These are phyloP conservation scores for Apiospora marii DNA, from an alignment of 2,329 filamentous ascomycete species.

Conservation along the genomic window DNA sequence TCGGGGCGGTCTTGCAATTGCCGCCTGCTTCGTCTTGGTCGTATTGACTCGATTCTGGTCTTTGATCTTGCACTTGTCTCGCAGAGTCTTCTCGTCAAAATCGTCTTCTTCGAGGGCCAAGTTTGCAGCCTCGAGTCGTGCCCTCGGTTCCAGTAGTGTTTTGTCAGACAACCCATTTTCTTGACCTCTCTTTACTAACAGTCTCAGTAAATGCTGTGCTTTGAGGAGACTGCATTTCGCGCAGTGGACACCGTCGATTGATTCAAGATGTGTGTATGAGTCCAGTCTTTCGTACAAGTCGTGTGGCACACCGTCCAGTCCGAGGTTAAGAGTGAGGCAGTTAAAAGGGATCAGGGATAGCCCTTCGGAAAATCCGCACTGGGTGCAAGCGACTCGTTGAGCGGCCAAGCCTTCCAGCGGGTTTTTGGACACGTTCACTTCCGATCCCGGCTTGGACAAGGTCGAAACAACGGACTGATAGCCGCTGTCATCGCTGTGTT, in stretches of 20 bases:
- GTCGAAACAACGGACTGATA: constrained; percentile 57
- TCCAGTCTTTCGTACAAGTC: constrained; percentile 82
- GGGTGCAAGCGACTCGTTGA: constrained; percentile 86
- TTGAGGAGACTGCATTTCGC: constrained; percentile 85
- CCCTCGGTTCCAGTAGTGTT: constrained; percentile 56
- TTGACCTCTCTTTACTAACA: constrained; percentile 47
- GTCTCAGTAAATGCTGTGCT: constrained; percentile 52
- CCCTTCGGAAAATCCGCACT: constrained; percentile 87
- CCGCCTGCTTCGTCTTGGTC: constrained; percentile 89
- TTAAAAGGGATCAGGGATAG: constrained; percentile 93
- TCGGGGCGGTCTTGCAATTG: constrained; percentile 82
- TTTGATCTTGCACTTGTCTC: constrained; percentile 70
- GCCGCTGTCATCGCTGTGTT: constrained; percentile 64
- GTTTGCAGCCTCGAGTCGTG: constrained; percentile 71
- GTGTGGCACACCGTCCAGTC: constrained; percentile 66
- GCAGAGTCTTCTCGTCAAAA: constrained; percentile 74
- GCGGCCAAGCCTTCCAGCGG: constrained; percentile 88
- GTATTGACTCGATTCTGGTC: constrained; percentile 74
- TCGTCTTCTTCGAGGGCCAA: constrained; percentile 80
- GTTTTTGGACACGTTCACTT: constrained; percentile 62
- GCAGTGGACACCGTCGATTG: constrained; percentile 90
- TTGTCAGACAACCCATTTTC: constrained; percentile 51
- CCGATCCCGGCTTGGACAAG: constrained; percentile 46
- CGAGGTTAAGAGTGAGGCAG: constrained; percentile 86
- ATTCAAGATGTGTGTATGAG: constrained; percentile 83